Base-by-base conservation (phyloP, 352 stramenopile species). In the Pythium scleroteichum region DNA sequence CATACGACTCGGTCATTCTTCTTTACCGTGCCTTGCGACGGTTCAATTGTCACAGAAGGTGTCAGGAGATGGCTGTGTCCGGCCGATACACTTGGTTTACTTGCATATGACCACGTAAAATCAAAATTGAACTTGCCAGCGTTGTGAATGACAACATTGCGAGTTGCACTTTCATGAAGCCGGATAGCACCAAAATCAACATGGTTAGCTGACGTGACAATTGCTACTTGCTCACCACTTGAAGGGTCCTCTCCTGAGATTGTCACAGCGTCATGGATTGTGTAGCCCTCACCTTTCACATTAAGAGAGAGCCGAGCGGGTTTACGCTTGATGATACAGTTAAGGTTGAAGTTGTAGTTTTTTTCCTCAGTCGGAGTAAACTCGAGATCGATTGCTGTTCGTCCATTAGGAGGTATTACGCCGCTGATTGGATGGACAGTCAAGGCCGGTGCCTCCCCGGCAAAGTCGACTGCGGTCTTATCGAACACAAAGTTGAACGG, bases 401-500 rank as follows among this genome's bases (percentile, higher is more conserved):
- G 78, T 45, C 87, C 87, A 50, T 98, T 90, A 0, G 94, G 86
- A 1, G 92, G 91, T 8, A 98, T 81, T 10, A 96, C 76, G 8
- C 94, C 94, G 35, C 80, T 95, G n/a, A 95, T 70, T 6, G 94
- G 94, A 47, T 88, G 75, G 2, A 98, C 73, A 10, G 92, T 53
- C 19, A 98, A 56, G 2, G 94, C 82, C 7, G 90, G 86, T 0
- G 68, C 52, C 55, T 90, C 82, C n/a, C 89, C 87, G 8, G 75
- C 75, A 64, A 93, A 90, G 40, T 93, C 79, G 17, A 97, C 68
- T 23, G 82, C 87, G 2, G 72, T 75, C 61, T 95, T 96, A 66
- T 98, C 94, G 49, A 98, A 96, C n/a, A 94, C 78, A 71, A 98
- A 98, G 46, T 89, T 87, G 72, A 98, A 98, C 9, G 94, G 92